These are phyloP conservation scores for Chenopodium suecicum DNA, from an alignment of 148 eudicot genomes.

Conservation along the genomic window DNA sequence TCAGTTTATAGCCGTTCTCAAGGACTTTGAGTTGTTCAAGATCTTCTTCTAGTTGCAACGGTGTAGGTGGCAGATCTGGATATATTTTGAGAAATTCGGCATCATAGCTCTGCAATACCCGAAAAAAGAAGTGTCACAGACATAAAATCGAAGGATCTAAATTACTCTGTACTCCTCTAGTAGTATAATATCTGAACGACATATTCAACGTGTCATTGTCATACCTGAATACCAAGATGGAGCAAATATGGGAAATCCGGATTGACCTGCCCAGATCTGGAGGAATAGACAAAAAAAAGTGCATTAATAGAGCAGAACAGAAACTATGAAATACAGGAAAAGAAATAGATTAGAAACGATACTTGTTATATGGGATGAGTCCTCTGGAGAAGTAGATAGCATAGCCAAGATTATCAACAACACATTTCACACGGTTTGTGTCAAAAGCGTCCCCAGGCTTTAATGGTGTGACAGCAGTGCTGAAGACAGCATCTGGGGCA, in stretches of 20 bases:
- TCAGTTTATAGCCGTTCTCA: constrained; percentile 93
- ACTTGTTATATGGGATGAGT: constrained; percentile 87
- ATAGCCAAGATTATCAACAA: constrained; percentile 77
- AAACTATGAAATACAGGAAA: neutral
- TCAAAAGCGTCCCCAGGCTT: constrained; percentile 91
- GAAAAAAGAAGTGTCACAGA: constrained; percentile 2
- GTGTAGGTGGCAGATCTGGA: constrained; percentile 73
- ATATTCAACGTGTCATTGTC: neutral
- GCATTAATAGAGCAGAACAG: neutral
- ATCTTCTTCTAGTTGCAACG: constrained; percentile 95
- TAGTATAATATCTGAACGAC: neutral
- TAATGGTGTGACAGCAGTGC: constrained; percentile 92
- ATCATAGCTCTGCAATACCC: constrained; percentile 64
- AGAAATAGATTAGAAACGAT: neutral
- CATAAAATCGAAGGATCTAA: neutral
- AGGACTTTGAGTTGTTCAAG: constrained; percentile 92
- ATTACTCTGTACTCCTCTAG: neutral
- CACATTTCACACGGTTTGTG: constrained; percentile 91
- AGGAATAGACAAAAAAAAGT: constrained; percentile 10
- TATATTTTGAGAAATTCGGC: constrained; percentile 73
- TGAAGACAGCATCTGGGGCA: constrained; percentile 91
- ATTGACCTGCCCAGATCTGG: constrained; percentile 84
- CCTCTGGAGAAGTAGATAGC: constrained; percentile 95
- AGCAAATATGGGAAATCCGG: constrained; percentile 81
- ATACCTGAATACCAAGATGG: constrained; percentile 94